These are phyloP conservation scores for Yamagishiella unicocca DNA, from an alignment of 139 green algal genomes.

Conservation along the genomic window DNA sequence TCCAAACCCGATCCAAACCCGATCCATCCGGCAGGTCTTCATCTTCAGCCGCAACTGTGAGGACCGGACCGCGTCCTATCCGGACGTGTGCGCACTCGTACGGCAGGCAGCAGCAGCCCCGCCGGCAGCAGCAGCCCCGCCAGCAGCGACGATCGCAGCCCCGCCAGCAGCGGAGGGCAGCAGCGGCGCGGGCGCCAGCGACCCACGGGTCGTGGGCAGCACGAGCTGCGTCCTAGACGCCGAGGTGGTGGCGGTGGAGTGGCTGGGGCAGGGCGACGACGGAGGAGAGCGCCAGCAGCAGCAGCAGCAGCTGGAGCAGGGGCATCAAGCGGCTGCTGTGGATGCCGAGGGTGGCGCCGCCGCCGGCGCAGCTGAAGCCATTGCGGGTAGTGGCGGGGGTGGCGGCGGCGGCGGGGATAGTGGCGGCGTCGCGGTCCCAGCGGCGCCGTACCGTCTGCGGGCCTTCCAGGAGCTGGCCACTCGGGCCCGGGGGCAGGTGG, in stretches of 20 bases:
- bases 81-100: slow-evolving; percentile 75
- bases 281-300: not conserved
- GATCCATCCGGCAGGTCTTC: too few species aligned
- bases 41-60: slow-evolving; percentile 92
- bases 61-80: slow-evolving; percentile 77
- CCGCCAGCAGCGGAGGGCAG: not conserved
- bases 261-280: not conserved
- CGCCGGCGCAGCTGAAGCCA: too few species aligned
- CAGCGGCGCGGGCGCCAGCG: not conserved
- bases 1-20: too few species aligned
- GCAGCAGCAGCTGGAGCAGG: not conserved
- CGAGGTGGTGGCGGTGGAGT: slow-evolving; percentile 89
- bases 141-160: not conserved
- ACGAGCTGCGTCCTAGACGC: slow-evolving; percentile 78
- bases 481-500: slow-evolving; percentile 61
- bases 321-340: not conserved
- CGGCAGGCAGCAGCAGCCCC: slow-evolving; percentile 11
- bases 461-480: slow-evolving; percentile 93
- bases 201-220: not conserved
- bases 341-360: not conserved
- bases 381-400: slow-evolving; percentile 10
- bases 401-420: not conserved
- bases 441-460: slow-evolving; percentile 57
- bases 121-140: not conserved
- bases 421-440: not conserved